Percentiles rank a stretch among this genome's conserved stretches.
These are phyloP conservation scores for Tricholoma sp. DNA, from an alignment of 768 basidiomycete genomes.

Conservation along the genomic window DNA sequence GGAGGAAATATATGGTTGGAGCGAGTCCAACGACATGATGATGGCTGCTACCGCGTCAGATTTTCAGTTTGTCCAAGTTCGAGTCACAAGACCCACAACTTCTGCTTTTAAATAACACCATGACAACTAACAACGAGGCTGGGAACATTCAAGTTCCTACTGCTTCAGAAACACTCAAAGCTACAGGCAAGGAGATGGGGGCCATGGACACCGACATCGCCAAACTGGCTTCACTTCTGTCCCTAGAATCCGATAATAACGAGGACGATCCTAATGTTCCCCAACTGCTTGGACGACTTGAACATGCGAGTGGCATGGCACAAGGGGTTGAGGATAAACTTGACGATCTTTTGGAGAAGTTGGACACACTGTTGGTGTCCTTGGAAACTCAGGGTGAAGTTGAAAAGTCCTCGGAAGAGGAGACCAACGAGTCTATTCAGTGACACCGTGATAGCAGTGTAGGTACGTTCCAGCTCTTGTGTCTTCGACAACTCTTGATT, in stretches of 20 bases:
- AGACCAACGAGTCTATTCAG: not conserved
- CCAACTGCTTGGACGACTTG: slow-evolving; percentile 51
- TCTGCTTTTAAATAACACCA: slow-evolving; percentile 1
- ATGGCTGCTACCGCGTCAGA: slow-evolving; percentile 9
- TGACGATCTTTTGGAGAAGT: slow-evolving; percentile 52
- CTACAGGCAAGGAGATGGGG: not conserved
- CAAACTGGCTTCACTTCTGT: slow-evolving; percentile 26
- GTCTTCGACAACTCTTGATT: not conserved
- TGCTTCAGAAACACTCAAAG: slow-evolving; percentile 1
- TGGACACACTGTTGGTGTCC: slow-evolving; percentile 48
- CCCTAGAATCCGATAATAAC: slow-evolving; percentile 21
- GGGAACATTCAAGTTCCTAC: slow-evolving; percentile 8
- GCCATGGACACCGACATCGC: slow-evolving; percentile 34
- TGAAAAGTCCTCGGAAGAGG: not conserved
- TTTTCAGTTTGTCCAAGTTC: not conserved
- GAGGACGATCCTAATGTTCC: slow-evolving; percentile 39
- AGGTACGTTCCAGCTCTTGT: not conserved
- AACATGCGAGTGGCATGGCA: slow-evolving; percentile 55
- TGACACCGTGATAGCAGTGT: not conserved
- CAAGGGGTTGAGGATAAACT: slow-evolving; percentile 56
- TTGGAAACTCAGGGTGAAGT: slow-evolving; percentile 27
- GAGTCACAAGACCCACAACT: no score
- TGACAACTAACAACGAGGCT: slow-evolving; percentile 8
- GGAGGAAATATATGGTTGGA: slow-evolving; percentile 43
- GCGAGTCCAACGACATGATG: slow-evolving; percentile 40